A percentile compares a stretch with the other conserved stretches of the same genome.
Conservation (phyloP, 768 basidiomycete species). For the Rhizopogon roseolus region DNA sequence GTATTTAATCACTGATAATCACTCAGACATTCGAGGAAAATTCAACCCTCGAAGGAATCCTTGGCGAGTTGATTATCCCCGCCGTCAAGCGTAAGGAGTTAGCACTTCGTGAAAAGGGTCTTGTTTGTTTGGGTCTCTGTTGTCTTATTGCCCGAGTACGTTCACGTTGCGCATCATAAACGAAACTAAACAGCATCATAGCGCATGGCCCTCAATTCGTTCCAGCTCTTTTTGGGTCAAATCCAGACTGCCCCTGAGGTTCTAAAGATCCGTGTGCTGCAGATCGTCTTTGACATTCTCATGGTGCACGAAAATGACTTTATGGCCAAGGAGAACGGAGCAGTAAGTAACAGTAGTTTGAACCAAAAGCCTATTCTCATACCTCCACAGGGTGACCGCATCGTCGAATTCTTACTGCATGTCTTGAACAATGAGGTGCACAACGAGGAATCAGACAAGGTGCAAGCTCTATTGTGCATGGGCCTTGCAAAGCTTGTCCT, state of each 20-base stretch:
- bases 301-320: slow-evolving; percentile 77
- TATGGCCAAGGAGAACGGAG: slow-evolving; percentile 39
- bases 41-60: slow-evolving; percentile 59
- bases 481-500: slow-evolving; percentile 87
- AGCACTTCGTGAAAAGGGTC: slow-evolving; percentile 53
- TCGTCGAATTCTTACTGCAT: slow-evolving; percentile 63
- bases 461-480: slow-evolving; percentile 68
- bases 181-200: slow-evolving; percentile 1
- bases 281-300: slow-evolving; percentile 79
- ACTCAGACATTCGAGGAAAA: slow-evolving; percentile 57
- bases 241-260: slow-evolving; percentile 57
- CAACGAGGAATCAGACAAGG: slow-evolving; percentile 52
- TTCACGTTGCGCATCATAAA: not conserved
- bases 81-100: slow-evolving; percentile 87
- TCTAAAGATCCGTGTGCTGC: slow-evolving; percentile 66
- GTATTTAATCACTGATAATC: not conserved
- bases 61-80: slow-evolving; percentile 85
- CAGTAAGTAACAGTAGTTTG: slow-evolving; percentile 18
- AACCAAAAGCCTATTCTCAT: not conserved
- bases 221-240: slow-evolving; percentile 81
- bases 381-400: slow-evolving; percentile 39
- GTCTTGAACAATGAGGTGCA: slow-evolving; percentile 48
- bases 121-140: slow-evolving; percentile 68
- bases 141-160: slow-evolving; percentile 61
- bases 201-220: slow-evolving; percentile 41